Evolutionary conservation across 2,329 filamentous ascomycete genomes (phyloP).

Genomic region (Alternaria burnsii): DNA sequence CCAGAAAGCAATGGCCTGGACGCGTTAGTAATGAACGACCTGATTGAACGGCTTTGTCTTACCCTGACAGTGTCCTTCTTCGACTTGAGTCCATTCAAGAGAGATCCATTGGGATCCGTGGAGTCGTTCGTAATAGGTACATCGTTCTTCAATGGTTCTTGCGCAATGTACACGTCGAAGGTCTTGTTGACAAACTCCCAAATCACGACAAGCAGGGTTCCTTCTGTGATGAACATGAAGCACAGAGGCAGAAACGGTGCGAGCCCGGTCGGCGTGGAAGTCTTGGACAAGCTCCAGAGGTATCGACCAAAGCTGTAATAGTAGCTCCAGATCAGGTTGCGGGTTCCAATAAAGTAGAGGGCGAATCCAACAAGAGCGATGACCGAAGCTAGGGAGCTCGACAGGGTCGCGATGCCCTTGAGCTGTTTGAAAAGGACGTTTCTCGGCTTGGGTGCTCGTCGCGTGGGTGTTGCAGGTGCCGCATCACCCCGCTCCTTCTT

Average conservation of each 20-base stretch:
- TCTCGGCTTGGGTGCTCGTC: conserved; percentile 26
- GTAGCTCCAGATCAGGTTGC: conserved; percentile 53
- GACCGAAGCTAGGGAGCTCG: conserved; percentile 55
- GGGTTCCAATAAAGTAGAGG: conserved; percentile 42
- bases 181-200: conserved; percentile 81
- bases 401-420: conserved; percentile 23
- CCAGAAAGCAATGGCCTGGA: conserved; percentile 85
- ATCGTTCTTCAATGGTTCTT: conserved; percentile 84
- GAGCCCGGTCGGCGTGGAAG: conserved; percentile 66
- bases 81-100: conserved; percentile 82
- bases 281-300: conserved; percentile 78
- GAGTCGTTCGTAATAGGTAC: conserved; percentile 83
- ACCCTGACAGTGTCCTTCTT: conserved; percentile 81
- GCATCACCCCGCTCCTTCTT: conserved; percentile 28
- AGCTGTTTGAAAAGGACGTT: conserved; percentile 32
- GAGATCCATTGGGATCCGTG: conserved; percentile 89
- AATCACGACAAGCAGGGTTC: conserved; percentile 72
- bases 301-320: conserved; percentile 74
- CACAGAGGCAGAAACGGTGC: conserved; percentile 64
- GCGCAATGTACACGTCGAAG: conserved; percentile 82
- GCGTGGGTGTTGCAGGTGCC: conserved; percentile 7
- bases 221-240: conserved; percentile 62
- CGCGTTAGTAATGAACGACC: conserved; percentile 15
- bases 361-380: conserved; percentile 50
- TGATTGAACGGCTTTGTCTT: conserved; percentile 30